Conservation (phyloP, 106 monocot genomes). For the Dendrobium catenatum region DNA sequence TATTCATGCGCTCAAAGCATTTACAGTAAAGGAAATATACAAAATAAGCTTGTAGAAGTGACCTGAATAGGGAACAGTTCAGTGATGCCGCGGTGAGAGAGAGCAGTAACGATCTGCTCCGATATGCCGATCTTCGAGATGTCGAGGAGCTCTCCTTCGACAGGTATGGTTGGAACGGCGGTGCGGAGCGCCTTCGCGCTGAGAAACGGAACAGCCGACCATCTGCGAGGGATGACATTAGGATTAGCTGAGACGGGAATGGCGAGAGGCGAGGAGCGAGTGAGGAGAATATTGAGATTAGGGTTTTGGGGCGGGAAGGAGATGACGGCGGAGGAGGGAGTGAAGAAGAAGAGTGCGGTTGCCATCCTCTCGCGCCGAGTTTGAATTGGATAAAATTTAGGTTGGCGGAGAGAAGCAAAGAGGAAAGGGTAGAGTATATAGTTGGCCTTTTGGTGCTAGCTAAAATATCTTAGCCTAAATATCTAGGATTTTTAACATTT, state of each 20-base stretch:
- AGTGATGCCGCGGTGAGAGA: slow-evolving; percentile 41
- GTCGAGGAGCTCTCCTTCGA: slow-evolving; percentile 11
- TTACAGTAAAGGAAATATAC: not conserved
- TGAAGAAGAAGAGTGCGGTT: slow-evolving; percentile 13
- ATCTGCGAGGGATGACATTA: not conserved
- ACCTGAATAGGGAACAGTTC: slow-evolving; percentile 53
- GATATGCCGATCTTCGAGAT: slow-evolving; percentile 44
- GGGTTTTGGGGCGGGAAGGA: slow-evolving; percentile 9
- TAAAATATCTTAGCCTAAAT: too few species aligned
- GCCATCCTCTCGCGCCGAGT: slow-evolving; percentile 11
- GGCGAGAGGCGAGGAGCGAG: slow-evolving; percentile 2
- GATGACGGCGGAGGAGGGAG: not conserved
- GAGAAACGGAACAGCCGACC: not conserved
- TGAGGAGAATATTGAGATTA: not conserved
- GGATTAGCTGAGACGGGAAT: not conserved
- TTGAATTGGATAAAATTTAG: slow-evolving; percentile 1
- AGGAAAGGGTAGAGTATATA: not conserved
- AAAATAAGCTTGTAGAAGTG: not conserved
- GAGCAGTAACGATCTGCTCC: slow-evolving; percentile 40
- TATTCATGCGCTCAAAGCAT: too few species aligned
- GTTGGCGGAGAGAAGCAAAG: not conserved
- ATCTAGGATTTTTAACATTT: too few species aligned
- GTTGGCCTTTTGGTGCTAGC: too few species aligned
- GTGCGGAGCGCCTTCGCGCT: not conserved
- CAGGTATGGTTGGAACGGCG: not conserved